Conservation (phyloP, 176 grass and related monocot genomes). For the Eleusine coracana region DNA sequence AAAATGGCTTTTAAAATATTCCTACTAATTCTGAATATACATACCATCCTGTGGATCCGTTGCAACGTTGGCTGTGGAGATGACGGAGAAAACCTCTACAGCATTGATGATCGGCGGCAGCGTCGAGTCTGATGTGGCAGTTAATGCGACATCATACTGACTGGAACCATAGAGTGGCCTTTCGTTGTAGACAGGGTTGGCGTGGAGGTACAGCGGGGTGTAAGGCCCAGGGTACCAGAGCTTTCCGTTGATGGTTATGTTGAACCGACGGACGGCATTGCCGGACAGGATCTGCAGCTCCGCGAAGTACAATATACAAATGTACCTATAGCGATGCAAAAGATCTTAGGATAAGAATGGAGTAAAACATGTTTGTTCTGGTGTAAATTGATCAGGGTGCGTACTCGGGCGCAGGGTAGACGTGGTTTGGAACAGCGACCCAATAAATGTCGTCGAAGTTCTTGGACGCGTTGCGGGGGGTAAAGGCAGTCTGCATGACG, state of each 20-base stretch:
- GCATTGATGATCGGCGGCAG: constrained; percentile 69
- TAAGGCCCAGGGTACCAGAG: not conserved
- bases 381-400: no score
- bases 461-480: constrained; percentile 32
- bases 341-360: no score
- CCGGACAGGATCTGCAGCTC: constrained; percentile 40
- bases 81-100: constrained; percentile 35
- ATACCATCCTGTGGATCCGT: constrained; percentile 54
- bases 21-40: not conserved
- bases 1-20: no score
- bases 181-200: not conserved
- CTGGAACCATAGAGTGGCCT: rapidly evolving
- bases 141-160: constrained; percentile 38
- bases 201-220: constrained; percentile 17
- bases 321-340: not conserved
- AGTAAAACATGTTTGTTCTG: no score
- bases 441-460: constrained; percentile 6
- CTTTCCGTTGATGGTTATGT: constrained; percentile 13
- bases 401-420: not conserved
- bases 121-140: constrained; percentile 48
- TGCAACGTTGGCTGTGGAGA: constrained; percentile 27
- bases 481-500: constrained; percentile 58
- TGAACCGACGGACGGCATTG: constrained; percentile 40
- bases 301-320: constrained; percentile 30
- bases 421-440: not conserved